Conservation (phyloP, 2,329 filamentous ascomycete genomes). For the Orbilia javanica region DNA sequence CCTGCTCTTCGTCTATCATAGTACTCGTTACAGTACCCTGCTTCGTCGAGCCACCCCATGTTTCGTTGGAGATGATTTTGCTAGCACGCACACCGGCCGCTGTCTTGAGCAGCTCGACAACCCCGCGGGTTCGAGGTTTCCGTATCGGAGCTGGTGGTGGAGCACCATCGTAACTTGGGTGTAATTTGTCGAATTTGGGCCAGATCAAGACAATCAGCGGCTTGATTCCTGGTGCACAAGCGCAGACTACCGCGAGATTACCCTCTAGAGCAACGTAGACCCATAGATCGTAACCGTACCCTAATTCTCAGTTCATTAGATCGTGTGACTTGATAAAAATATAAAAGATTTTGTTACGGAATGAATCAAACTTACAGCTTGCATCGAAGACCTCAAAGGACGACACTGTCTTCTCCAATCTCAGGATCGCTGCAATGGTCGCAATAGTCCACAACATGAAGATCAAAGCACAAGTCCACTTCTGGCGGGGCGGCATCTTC, state of each 20-base stretch:
- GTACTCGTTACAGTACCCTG: conserved; percentile 27
- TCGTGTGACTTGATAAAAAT: neutral
- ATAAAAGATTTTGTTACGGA: neutral
- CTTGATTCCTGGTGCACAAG: conserved; percentile 42
- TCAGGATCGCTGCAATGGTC: conserved; percentile 33
- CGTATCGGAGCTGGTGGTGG: neutral
- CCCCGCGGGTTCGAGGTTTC: conserved; percentile 14
- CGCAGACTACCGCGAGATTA: conserved; percentile 39
- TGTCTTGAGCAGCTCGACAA: conserved; percentile 28
- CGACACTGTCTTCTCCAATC: conserved; percentile 28
- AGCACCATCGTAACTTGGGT: conserved; percentile 6
- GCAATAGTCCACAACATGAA: conserved; percentile 40
- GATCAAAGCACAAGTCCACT: conserved; percentile 43
- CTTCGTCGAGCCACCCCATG: conserved; percentile 35
- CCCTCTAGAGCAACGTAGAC: conserved; percentile 41
- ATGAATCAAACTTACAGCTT: conserved; percentile 30
- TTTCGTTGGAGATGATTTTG: conserved; percentile 29
- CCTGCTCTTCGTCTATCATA: conserved; percentile 21
- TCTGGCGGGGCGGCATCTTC: conserved; percentile 36
- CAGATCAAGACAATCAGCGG: conserved; percentile 37
- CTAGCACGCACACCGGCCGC: conserved; percentile 11
- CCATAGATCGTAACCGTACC: conserved; percentile 46
- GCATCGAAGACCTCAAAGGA: conserved; percentile 38
- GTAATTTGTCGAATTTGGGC: conserved; percentile 50
- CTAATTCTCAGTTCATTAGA: conserved; percentile 4